A percentile compares a stretch with the other conserved stretches of the same genome.
Evolutionary conservation across 257 asterid species (phyloP).

Genomic region (Primulina huaijiensis): DNA sequence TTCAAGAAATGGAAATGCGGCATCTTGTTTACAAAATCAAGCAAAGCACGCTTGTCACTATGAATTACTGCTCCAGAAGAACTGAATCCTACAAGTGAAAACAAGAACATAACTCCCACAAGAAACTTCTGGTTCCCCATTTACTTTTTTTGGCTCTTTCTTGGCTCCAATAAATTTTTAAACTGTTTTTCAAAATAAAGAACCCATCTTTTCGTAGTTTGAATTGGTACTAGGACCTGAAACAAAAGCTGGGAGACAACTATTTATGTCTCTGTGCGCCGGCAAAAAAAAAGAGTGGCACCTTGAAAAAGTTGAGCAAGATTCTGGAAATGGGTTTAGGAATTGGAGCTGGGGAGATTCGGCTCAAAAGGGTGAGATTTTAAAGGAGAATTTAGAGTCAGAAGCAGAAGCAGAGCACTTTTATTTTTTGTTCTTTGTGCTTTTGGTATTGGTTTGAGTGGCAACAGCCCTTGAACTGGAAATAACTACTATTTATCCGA

Average conservation of each 20-base stretch:
- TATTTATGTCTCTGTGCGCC: conserved; percentile 20
- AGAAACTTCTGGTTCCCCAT: conserved; percentile 45
- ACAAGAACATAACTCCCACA: conserved; percentile 33
- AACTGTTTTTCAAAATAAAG: conserved; percentile 29
- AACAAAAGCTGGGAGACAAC: conserved; percentile 36
- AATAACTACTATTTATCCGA: conserved; percentile 23
- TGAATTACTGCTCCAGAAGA: conserved; percentile 41
- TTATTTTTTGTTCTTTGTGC: conserved; percentile 51
- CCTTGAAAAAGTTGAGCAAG: conserved; percentile 47
- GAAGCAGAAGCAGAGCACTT: conserved; percentile 34
- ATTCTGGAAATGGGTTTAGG: conserved; percentile 43
- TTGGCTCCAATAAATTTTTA: conserved; percentile 14
- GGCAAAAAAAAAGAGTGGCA: conserved; percentile 41
- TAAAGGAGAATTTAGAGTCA: conserved; percentile 28
- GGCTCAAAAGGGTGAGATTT: conserved; percentile 41
- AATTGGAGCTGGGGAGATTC: conserved; percentile 38
- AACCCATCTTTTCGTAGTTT: conserved; percentile 18
- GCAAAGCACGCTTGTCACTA: conserved; percentile 75
- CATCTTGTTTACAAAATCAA: conserved; percentile 53
- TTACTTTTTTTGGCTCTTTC: conserved; percentile 2
- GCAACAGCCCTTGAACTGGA: conserved; percentile 19
- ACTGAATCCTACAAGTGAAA: conserved; percentile 19
- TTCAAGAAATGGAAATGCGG: conserved; percentile 54
- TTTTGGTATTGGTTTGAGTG: conserved; percentile 35
- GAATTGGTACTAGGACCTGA: conserved; percentile 25